Percentiles rank a stretch among this genome's conserved stretches.
Evolutionary conservation across 2,329 filamentous ascomycete genomes (phyloP).

Genomic region (Talaromyces sp.): DNA sequence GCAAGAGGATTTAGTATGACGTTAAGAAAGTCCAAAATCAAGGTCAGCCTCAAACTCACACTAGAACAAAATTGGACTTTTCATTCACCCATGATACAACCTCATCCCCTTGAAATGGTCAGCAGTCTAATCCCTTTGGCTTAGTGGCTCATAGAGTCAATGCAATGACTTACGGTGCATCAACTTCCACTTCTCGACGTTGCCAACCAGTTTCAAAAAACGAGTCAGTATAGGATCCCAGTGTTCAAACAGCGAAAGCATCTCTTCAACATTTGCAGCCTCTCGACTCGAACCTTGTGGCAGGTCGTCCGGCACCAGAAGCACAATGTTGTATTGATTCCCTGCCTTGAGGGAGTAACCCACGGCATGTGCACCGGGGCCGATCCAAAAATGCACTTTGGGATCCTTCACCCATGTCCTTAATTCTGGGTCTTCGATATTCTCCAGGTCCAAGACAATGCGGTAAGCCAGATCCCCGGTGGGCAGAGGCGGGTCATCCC

Average conservation of each 20-base stretch:
- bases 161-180: neutral
- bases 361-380: neutral
- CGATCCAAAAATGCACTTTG: neutral
- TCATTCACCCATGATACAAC: neutral
- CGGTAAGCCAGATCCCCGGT: neutral
- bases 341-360: neutral
- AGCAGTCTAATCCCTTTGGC: neutral
- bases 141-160: neutral
- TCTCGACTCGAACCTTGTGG: neutral
- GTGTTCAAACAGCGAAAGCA: neutral
- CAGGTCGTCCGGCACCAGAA: neutral
- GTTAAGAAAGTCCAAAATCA: neutral
- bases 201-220: neutral
- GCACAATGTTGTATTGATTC: neutral
- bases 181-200: neutral
- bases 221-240: neutral
- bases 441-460: neutral
- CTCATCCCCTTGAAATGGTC: neutral
- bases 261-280: neutral
- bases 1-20: neutral
- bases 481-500: neutral
- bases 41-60: neutral
- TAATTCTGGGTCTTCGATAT: neutral
- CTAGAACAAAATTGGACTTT: neutral
- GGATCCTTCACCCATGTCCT: neutral